Percentiles rank a stretch among this genome's conserved stretches.
phyloP scores from a whole-genome alignment of 352 stramenopile genomes.

The Phytophthora lateralis region DNA sequence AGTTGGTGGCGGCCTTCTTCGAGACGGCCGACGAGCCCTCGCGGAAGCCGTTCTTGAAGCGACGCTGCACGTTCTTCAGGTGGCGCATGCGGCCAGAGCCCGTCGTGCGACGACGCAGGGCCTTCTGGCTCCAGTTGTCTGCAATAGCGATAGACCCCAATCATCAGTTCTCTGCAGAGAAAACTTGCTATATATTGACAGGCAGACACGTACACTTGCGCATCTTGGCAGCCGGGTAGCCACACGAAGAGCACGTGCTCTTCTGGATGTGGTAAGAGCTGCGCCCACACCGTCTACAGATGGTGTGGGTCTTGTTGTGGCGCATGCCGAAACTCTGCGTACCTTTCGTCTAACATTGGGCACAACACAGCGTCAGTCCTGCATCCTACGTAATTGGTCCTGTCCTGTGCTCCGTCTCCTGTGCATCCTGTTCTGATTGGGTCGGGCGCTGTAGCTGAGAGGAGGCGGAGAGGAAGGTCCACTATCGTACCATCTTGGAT shows the following conservation, averaged over 20 bases:
- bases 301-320: slow-evolving; percentile 99
- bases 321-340: slow-evolving; percentile 99
- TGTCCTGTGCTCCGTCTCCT: neutral
- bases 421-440: slow-evolving; percentile 13
- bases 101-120: slow-evolving; percentile 95
- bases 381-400: neutral
- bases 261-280: slow-evolving; percentile 99
- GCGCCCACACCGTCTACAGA: slow-evolving; percentile 98
- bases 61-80: slow-evolving; percentile 98
- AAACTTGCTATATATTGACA: no score
- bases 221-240: slow-evolving; percentile 98
- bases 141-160: neutral
- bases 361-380: slow-evolving; percentile 25
- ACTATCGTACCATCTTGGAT: slow-evolving; percentile 81
- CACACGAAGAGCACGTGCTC: slow-evolving; percentile 98
- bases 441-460: slow-evolving; percentile 13
- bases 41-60: slow-evolving; percentile 99
- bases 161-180: neutral
- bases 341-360: slow-evolving; percentile 96
- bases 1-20: slow-evolving; percentile 92
- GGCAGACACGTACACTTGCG: slow-evolving; percentile 87
- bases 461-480: slow-evolving; percentile 15
- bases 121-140: slow-evolving; percentile 98
- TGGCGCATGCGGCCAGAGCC: slow-evolving; percentile 98
- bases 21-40: slow-evolving; percentile 90